Base-by-base conservation (phyloP, 2,329 filamentous ascomycete species). In the Keithomyces neogunnii region DNA sequence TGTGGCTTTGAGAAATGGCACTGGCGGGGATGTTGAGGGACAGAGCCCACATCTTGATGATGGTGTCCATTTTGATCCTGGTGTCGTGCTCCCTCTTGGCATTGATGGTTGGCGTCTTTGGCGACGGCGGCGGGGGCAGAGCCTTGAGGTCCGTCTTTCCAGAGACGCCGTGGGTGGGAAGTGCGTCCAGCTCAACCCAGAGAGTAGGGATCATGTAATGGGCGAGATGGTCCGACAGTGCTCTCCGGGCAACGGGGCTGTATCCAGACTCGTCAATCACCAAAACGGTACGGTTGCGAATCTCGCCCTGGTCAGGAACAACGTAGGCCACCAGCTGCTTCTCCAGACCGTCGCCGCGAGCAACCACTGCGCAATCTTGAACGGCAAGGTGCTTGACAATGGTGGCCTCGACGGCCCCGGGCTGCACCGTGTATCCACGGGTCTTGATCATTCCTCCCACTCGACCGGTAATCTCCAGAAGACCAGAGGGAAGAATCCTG, bases 191-290 rank as follows among this genome's bases (percentile, higher is more conserved):
- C 60, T 86, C 80, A 38, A 91, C 82, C 88, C 88, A 92, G 3
- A 90, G 66, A 1, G 85, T 76, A 0, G 88, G 88, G 50, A 92
- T 85, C 88, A 92, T 91, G 67, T 92, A 92, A 55, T 88, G 86
- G 1, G 88, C 88, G 32, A 92, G 75, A 55, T 82, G 81, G 13
- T 77, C 71, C 1, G 82, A 76, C 2, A 92, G 74, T 13, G 77
- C 76, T 51, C 82, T 79, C 45, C 88, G 78, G 3, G 86, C 82
- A 5, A 76, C 76, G 1, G 86, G 82, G 57, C 86, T 89, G 65
- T 87, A 84, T 4, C 85, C 86, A 31, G 81, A 78, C 51, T 84
- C 80, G 53, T 89, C 82, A 45, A 90, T 80, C 45, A 85, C 78
- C 3, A 88, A 73, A 3, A 72, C 67, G 0, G 82, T 79, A 28